Percentiles rank a stretch among this genome's conserved stretches.
These are phyloP conservation scores for Rhodotorula sp. DNA, from an alignment of 1,284 basidiomycete species.

Conservation along the genomic window DNA sequence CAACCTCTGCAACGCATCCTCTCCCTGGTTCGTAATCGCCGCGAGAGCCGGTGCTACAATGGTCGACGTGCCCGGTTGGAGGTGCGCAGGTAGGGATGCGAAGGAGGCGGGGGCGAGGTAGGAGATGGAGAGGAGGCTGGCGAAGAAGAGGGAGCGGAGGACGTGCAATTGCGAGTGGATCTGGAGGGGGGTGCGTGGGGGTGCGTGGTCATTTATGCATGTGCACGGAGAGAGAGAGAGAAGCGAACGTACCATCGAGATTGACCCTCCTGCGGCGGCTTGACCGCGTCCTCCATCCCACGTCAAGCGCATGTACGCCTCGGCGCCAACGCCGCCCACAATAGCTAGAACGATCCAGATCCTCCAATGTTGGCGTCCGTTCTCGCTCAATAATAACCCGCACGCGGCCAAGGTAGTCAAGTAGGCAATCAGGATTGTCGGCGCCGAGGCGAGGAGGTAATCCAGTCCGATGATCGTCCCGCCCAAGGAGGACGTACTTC, in stretches of 20 bases:
- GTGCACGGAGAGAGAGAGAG: not conserved
- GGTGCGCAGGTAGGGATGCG: not conserved
- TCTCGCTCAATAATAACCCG: conserved; percentile 11
- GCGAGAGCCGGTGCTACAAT: conserved; percentile 7
- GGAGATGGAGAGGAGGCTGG: conserved; percentile 10
- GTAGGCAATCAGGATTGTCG: conserved; percentile 13
- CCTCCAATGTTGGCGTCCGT: conserved; percentile 22
- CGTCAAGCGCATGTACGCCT: conserved; percentile 19
- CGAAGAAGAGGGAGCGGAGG: conserved; percentile 11
- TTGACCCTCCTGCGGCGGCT: not conserved
- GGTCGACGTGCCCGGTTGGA: not conserved
- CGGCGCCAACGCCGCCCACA: not conserved
- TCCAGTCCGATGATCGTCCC: conserved; percentile 7
- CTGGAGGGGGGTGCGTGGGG: too few species aligned
- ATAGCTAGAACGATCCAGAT: conserved; percentile 6
- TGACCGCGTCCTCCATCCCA: conserved; percentile 17
- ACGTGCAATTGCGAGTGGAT: conserved; percentile 26
- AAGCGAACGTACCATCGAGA: conserved; percentile 16
- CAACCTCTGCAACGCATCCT: conserved; percentile 16
- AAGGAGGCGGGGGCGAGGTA: conserved; percentile 16
- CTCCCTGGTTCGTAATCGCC: conserved; percentile 9
- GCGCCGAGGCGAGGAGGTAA: conserved; percentile 26
- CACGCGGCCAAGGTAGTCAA: conserved; percentile 1
- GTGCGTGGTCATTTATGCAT: too few species aligned
- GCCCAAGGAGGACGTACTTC: not conserved